A percentile compares a stretch with the other conserved stretches of the same genome.
Conservation (phyloP, 2,329 filamentous ascomycete genomes). For the Balansia obtecta region DNA sequence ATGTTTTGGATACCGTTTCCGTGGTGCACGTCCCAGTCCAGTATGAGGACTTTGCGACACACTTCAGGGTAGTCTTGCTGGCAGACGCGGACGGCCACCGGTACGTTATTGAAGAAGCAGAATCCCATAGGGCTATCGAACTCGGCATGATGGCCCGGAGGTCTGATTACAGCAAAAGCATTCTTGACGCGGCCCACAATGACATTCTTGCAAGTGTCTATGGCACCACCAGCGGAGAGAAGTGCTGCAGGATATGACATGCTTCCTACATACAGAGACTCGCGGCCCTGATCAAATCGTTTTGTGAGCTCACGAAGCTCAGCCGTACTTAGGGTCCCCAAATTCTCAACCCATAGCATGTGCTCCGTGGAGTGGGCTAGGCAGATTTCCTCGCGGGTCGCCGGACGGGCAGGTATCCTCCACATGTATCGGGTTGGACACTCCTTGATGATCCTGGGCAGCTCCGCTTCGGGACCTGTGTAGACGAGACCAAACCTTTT, state of each 20-base stretch:
- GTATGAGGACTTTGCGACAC: conserved; percentile 80
- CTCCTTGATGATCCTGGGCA: conserved; percentile 37
- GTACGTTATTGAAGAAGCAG: conserved; percentile 96
- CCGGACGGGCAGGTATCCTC: conserved; percentile 68
- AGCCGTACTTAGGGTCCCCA: conserved; percentile 41
- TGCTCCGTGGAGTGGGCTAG: conserved; percentile 68
- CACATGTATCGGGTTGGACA: conserved; percentile 52
- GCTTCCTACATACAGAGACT: conserved; percentile 73
- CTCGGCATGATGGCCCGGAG: conserved; percentile 92
- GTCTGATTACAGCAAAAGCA: conserved; percentile 86
- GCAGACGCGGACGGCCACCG: conserved; percentile 79
- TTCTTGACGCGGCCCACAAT: conserved; percentile 78
- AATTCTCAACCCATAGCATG: conserved; percentile 59
- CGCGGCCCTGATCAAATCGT: conserved; percentile 48
- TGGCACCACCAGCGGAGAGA: conserved; percentile 81
- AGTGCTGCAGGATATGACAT: conserved; percentile 71
- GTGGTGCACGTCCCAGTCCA: conserved; percentile 79
- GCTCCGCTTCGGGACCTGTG: conserved; percentile 41
- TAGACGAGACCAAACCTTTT: conserved; percentile 70
- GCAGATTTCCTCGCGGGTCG: conserved; percentile 68
- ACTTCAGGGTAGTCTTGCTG: conserved; percentile 66
- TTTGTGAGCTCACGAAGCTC: conserved; percentile 58
- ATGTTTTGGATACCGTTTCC: conserved; percentile 94
- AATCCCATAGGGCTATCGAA: conserved; percentile 80
- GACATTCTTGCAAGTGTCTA: conserved; percentile 91